Conservation (phyloP, 2,329 filamentous ascomycete species). For the Domatiomyces globalis region DNA sequence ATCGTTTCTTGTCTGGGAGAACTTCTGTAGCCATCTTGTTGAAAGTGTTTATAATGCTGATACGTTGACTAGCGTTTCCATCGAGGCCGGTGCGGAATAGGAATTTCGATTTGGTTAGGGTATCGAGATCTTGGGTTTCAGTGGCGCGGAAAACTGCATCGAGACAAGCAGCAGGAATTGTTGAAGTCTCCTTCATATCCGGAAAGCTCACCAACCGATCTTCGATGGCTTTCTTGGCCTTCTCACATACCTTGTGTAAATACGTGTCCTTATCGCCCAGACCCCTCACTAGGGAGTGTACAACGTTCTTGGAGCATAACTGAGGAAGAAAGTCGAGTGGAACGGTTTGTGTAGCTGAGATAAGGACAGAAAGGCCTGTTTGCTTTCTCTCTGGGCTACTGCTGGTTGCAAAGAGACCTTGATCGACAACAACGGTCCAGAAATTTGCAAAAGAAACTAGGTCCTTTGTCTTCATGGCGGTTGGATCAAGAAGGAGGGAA, state of each 20-base stretch:
- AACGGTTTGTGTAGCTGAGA: slow-evolving; percentile 21
- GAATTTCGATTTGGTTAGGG: slow-evolving; percentile 62
- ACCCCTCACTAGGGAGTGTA: slow-evolving; percentile 71
- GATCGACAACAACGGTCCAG: slow-evolving; percentile 76
- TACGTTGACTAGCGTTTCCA: neutral
- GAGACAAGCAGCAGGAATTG: slow-evolving; percentile 19
- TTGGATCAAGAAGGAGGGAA: slow-evolving; percentile 24
- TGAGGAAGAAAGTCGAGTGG: slow-evolving; percentile 37
- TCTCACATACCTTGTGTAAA: slow-evolving; percentile 63
- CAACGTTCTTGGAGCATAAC: slow-evolving; percentile 71
- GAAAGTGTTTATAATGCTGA: neutral
- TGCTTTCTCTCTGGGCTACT: slow-evolving; percentile 83
- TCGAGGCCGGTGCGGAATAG: neutral
- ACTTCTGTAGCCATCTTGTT: neutral
- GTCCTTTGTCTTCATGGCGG: slow-evolving; percentile 17
- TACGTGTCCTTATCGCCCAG: slow-evolving; percentile 63
- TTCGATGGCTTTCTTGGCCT: slow-evolving; percentile 59
- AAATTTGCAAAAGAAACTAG: slow-evolving; percentile 51
- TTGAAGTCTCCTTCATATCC: slow-evolving; percentile 47
- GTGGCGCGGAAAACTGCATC: slow-evolving; percentile 48
- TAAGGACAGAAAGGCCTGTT: slow-evolving; percentile 51
- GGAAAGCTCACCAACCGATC: slow-evolving; percentile 32
- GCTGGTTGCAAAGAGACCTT: slow-evolving; percentile 66
- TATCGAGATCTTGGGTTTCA: slow-evolving; percentile 69
- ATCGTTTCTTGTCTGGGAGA: neutral